Percentiles rank a stretch among this genome's conserved stretches.
Conservation (phyloP, 345 rosid genomes). For the Citrus glauca region DNA sequence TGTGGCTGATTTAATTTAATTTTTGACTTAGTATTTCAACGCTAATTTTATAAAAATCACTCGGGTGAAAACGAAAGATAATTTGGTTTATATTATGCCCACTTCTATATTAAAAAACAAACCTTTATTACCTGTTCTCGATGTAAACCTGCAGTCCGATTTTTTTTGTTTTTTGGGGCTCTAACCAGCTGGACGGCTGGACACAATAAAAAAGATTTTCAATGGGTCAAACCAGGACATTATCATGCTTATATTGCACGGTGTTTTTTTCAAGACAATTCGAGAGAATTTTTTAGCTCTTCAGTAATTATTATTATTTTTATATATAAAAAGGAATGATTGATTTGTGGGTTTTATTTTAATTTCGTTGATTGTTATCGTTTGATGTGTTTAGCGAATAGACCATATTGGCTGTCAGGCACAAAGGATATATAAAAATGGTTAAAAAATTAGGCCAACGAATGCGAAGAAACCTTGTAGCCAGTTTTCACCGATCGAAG, state of each 20-base stretch:
- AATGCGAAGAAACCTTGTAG: constrained; percentile 11
- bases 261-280: neutral
- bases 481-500: constrained; percentile 13
- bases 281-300: neutral
- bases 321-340: no score
- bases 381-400: neutral
- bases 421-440: neutral
- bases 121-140: no score
- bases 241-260: neutral
- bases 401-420: neutral
- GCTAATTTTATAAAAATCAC: neutral
- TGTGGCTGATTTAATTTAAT: no score
- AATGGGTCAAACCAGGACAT: neutral
- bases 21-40: no score
- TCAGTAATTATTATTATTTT: no score
- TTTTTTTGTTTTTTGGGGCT: neutral
- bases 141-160: neutral
- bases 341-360: no score
- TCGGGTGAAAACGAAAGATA: neutral
- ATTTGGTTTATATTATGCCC: neutral
- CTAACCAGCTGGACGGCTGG: neutral
- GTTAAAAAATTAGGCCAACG: neutral
- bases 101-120: no score
- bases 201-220: neutral
- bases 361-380: neutral